Evolutionary conservation across 2,329 filamentous ascomycete species (phyloP).

Genomic region (Penicillium janthinellum): DNA sequence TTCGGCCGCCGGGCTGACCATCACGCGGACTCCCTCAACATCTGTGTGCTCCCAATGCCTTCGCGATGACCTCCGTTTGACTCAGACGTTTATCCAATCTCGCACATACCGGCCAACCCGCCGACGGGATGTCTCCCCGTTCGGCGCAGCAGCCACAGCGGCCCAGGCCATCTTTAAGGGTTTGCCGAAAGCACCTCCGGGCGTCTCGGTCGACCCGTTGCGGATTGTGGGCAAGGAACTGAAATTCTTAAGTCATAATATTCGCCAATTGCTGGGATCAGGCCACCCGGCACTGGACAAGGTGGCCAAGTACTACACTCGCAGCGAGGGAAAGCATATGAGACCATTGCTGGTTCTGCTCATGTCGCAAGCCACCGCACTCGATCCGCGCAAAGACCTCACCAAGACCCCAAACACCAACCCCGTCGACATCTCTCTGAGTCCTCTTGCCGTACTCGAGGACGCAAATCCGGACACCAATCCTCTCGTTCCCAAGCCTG

Average conservation of each 20-base stretch:
- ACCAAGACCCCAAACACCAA: slow-evolving; percentile 33
- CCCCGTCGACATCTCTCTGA: slow-evolving; percentile 63
- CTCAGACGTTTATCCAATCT: slow-evolving; percentile 28
- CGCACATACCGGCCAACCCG: slow-evolving; percentile 45
- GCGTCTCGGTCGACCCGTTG: slow-evolving; percentile 81
- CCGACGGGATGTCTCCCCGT: slow-evolving; percentile 43
- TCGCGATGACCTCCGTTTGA: slow-evolving; percentile 35
- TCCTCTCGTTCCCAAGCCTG: slow-evolving; percentile 54
- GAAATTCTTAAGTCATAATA: slow-evolving; percentile 92
- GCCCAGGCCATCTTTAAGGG: slow-evolving; percentile 54
- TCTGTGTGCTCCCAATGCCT: slow-evolving; percentile 47
- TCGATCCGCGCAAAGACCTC: slow-evolving; percentile 66
- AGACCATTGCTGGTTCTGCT: slow-evolving; percentile 91
- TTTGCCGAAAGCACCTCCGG: slow-evolving; percentile 44
- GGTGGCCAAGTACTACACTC: slow-evolving; percentile 97
- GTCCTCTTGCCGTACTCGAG: slow-evolving; percentile 64
- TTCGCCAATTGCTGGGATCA: slow-evolving; percentile 87
- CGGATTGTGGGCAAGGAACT: slow-evolving; percentile 93
- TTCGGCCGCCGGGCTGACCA: slow-evolving; percentile 40
- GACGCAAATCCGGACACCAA: slow-evolving; percentile 76
- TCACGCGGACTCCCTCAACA: slow-evolving; percentile 36
- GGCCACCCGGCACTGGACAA: slow-evolving; percentile 93
- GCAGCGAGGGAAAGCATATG: slow-evolving; percentile 94
- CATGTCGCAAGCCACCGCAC: slow-evolving; percentile 91
- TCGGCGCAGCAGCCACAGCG: slow-evolving; percentile 52